Evolutionary conservation across 306 rosid genomes (phyloP).

Genomic region (Cucurbita maxima): DNA sequence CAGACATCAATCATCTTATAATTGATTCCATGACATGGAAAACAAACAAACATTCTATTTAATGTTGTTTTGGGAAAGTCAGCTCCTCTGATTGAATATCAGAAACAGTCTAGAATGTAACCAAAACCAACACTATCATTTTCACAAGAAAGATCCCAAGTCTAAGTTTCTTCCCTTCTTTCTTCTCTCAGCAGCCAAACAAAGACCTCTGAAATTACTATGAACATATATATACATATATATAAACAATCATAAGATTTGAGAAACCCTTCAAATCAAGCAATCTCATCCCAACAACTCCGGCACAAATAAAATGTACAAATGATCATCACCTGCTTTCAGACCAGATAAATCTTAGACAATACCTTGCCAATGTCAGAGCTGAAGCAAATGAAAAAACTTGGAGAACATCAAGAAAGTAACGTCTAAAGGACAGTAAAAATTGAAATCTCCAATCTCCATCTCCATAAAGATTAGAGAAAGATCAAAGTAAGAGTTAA

Average conservation of each 20-base stretch:
- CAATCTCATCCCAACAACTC: neutral
- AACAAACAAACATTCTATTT: neutral
- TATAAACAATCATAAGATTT: neutral
- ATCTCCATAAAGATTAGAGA: neutral
- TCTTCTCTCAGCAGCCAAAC: neutral
- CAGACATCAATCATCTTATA: neutral
- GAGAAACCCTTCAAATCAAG: neutral
- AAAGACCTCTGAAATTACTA: neutral
- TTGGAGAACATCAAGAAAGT: neutral
- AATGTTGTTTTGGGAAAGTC: neutral
- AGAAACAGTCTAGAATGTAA: neutral
- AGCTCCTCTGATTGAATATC: neutral
- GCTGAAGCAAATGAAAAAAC: neutral
- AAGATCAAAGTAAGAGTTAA: neutral
- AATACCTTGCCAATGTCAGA: neutral
- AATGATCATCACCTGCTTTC: neutral
- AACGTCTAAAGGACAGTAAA: neutral
- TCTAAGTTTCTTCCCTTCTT: neutral
- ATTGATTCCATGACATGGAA: neutral
- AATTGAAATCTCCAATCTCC: neutral
- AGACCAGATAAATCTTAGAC: neutral
- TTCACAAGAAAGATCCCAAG: neutral
- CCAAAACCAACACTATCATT: neutral
- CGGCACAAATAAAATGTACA: neutral
- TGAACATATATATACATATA: neutral